Evolutionary conservation across 306 rosid species (phyloP), one percentile per base, ranked within the genome.

Genomic region (Cucurbita moschata): DNA sequence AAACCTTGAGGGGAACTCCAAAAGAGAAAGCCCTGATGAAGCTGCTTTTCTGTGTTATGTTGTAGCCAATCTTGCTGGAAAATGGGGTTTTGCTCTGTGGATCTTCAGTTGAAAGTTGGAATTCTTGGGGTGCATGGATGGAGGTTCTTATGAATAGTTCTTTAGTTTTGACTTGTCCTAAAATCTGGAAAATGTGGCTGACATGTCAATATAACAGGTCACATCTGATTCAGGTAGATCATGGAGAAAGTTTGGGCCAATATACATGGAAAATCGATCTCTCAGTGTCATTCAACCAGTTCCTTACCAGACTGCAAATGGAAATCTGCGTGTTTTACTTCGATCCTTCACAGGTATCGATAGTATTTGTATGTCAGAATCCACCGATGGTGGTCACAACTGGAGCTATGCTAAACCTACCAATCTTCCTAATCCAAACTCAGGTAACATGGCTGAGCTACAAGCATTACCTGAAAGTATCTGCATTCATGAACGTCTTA

Each of bases 81-180:
- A 87, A 90, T 80, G 94, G 83, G 76, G 77, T 30, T 60, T 76
- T 93, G 77, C 80, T 93, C 71, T 93, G 98, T 68, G 98, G 98
- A 84, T 93, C 98, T 72, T 93, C 98, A 1, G 98, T 93, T 54
- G 97, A 93, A 84, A 93, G 97, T 82, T 93, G 98, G 97, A 90
- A 86, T 84, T 93, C 97, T 44, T 90, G 98, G 98, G 98, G 98
- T 0, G 83, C 98, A 73, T 90, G 98, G 98, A 72, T 88, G 65
- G 98, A 93, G 97, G 97, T 93, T 76, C 57, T 52, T 47, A 40
- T 23, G 58, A 69, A 69, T 39, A 38, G 75, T 71, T 71, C 23
- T 71, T 52, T 54, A n/a, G 62, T 53, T 51, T 51, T 39, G 9
- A 39, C 56, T 39, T 26, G 40, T 46, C 43, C 14, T 2, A n/a